Percentiles rank a stretch among this genome's conserved stretches.
These are phyloP conservation scores for Microcyclospora pomicola DNA, from an alignment of 2,329 filamentous ascomycete genomes.

Conservation along the genomic window DNA sequence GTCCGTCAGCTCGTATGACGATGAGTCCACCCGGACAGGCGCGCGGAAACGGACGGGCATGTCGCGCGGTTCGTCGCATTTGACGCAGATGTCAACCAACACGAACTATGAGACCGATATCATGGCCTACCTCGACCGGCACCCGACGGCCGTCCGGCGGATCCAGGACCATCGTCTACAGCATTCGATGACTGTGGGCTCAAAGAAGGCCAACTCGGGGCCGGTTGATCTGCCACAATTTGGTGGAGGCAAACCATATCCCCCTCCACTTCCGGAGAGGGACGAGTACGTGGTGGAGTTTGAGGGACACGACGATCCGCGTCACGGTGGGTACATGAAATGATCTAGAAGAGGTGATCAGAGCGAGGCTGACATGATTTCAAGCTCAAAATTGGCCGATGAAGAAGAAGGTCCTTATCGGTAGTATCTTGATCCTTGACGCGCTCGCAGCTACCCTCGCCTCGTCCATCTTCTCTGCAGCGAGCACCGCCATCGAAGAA, in stretches of 20 bases:
- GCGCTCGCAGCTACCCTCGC: constrained; percentile 57
- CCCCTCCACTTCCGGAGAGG: constrained; percentile 52
- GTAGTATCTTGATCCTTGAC: constrained; percentile 55
- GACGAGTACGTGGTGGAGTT: constrained; percentile 76
- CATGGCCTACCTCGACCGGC: constrained; percentile 43
- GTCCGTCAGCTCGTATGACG: constrained; percentile 2
- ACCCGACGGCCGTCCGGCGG: constrained; percentile 54
- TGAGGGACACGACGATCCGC: constrained; percentile 65
- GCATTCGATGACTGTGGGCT: constrained; percentile 58
- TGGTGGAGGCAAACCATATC: constrained; percentile 61
- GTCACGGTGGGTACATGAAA: constrained; percentile 21
- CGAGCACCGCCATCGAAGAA: constrained; percentile 27
- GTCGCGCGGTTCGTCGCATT: neutral
- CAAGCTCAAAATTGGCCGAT: constrained; percentile 81
- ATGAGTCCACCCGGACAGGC: neutral
- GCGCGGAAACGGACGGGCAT: neutral
- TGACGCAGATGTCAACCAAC: constrained; percentile 4
- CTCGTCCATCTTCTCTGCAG: constrained; percentile 27
- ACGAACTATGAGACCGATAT: constrained; percentile 30
- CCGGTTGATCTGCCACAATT: constrained; percentile 46
- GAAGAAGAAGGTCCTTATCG: constrained; percentile 56
- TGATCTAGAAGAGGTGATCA: too few species aligned
- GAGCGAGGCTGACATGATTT: neutral
- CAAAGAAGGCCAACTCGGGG: constrained; percentile 23
- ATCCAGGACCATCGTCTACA: constrained; percentile 60